These are phyloP conservation scores for Hypomontagnella monticulosa DNA, from an alignment of 495 filamentous ascomycete genomes.

Conservation along the genomic window DNA sequence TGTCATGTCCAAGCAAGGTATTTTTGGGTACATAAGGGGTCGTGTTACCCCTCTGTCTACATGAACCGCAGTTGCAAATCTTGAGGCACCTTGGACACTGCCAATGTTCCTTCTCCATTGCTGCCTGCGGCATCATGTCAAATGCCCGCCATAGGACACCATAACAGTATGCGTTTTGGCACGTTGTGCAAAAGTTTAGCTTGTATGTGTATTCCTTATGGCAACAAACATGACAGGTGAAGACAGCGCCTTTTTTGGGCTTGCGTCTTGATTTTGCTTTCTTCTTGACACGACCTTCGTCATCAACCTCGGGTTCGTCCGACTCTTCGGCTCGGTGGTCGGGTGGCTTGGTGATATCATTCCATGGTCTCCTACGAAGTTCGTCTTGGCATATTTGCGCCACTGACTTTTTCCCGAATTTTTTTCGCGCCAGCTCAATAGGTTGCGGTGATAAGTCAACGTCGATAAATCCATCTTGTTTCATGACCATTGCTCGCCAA, in stretches of 20 bases:
- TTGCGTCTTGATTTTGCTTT: conserved; percentile 53
- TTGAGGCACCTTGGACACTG: conserved; percentile 84
- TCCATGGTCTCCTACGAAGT: conserved; percentile 73
- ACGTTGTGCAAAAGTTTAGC: conserved; percentile 78
- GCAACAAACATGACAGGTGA: conserved; percentile 82
- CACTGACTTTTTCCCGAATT: conserved; percentile 73
- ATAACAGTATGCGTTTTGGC: conserved; percentile 81
- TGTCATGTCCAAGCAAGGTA: conserved; percentile 88
- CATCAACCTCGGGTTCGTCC: conserved; percentile 58
- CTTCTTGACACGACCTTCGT: conserved; percentile 59
- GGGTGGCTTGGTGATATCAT: conserved; percentile 60
- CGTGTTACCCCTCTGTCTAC: conserved; percentile 60
- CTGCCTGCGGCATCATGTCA: conserved; percentile 79
- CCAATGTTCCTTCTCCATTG: conserved; percentile 84
- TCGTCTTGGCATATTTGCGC: conserved; percentile 93
- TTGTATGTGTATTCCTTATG: conserved; percentile 81
- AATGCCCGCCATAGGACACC: conserved; percentile 89
- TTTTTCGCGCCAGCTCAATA: conserved; percentile 70
- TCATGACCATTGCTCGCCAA: conserved; percentile 81
- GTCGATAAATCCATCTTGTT: conserved; percentile 68
- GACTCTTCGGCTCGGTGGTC: conserved; percentile 54
- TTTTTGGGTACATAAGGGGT: conserved; percentile 81
- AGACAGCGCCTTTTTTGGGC: conserved; percentile 57
- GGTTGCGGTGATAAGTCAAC: conserved; percentile 68
- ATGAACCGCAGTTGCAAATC: conserved; percentile 84